A percentile compares a stretch with the other conserved stretches of the same genome.
phyloP scores from a whole-genome alignment of 2,329 filamentous ascomycete species.

The Talaromyces pinophilus region DNA sequence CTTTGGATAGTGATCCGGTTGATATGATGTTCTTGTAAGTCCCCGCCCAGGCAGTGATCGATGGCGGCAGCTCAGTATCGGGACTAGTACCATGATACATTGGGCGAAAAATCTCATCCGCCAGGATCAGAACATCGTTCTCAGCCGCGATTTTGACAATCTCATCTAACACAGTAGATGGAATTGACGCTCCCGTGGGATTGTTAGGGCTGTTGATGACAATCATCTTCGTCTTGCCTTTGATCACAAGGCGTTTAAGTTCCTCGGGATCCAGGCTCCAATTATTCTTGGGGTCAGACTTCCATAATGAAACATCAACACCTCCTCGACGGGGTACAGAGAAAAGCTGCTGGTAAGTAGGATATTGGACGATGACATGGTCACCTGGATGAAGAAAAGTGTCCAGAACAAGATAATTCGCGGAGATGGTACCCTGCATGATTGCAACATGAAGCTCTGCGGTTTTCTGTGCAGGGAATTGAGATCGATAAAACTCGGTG shows the following conservation, averaged over 20 bases:
- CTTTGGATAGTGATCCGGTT: conserved; percentile 11
- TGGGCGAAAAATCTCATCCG: neutral
- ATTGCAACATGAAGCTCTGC: neutral
- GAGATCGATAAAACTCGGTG: neutral
- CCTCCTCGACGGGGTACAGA: conserved; percentile 56
- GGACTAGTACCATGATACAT: neutral
- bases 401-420: conserved; percentile 76
- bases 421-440: conserved; percentile 67
- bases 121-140: conserved; percentile 23
- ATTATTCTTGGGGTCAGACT: neutral
- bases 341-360: conserved; percentile 84
- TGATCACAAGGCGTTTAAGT: neutral
- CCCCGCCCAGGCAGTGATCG: conserved; percentile 3
- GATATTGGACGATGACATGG: conserved; percentile 82
- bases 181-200: neutral
- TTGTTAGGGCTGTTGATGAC: conserved; percentile 16
- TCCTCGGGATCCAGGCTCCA: conserved; percentile 3
- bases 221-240: conserved; percentile 17
- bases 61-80: neutral
- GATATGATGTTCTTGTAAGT: conserved; percentile 1
- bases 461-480: neutral
- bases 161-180: neutral
- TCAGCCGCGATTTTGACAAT: conserved; percentile 25
- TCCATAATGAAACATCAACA: neutral
- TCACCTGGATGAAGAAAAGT: conserved; percentile 70